phyloP scores from a whole-genome alignment of 805 yeast species.

The Saturnispora serradocipensis region DNA sequence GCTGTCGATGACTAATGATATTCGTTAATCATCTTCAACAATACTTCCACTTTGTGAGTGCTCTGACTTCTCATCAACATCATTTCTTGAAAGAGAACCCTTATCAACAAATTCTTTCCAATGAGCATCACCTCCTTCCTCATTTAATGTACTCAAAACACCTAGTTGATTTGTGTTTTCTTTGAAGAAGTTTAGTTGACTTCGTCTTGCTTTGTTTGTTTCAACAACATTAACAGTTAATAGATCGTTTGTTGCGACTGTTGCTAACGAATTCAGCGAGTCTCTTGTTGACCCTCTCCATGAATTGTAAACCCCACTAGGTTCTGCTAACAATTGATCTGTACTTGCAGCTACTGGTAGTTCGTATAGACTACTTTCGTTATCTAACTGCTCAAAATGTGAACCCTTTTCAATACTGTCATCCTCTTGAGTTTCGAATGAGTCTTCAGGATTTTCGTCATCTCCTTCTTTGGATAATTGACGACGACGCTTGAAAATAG shows the following conservation, averaged over 20 bases:
- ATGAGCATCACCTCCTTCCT: not conserved
- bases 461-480: constrained; percentile 26
- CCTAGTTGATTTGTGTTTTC: not conserved
- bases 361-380: constrained; percentile 16
- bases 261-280: constrained; percentile 64
- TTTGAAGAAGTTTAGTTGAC: constrained; percentile 24
- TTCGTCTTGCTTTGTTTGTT: constrained; percentile 35
- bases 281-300: constrained; percentile 56
- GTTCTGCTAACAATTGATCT: constrained; percentile 25
- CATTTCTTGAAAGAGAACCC: not conserved
- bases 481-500: constrained; percentile 27
- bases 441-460: constrained; percentile 17
- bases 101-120: constrained; percentile 1
- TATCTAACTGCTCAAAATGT: constrained; percentile 43
- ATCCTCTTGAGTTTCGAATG: constrained; percentile 20
- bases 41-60: constrained; percentile 6
- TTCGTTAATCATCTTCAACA: constrained; percentile 1
- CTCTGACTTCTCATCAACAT: constrained; percentile 3
- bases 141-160: constrained; percentile 3
- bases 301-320: constrained; percentile 36
- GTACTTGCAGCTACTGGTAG: constrained; percentile 23
- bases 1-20: not conserved
- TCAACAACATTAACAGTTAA: constrained; percentile 71
- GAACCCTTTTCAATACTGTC: constrained; percentile 30
- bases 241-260: constrained; percentile 78